These are phyloP conservation scores for Coemansia sp. DNA, from an alignment of 192 early-diverging fungal genomes.

Conservation along the genomic window DNA sequence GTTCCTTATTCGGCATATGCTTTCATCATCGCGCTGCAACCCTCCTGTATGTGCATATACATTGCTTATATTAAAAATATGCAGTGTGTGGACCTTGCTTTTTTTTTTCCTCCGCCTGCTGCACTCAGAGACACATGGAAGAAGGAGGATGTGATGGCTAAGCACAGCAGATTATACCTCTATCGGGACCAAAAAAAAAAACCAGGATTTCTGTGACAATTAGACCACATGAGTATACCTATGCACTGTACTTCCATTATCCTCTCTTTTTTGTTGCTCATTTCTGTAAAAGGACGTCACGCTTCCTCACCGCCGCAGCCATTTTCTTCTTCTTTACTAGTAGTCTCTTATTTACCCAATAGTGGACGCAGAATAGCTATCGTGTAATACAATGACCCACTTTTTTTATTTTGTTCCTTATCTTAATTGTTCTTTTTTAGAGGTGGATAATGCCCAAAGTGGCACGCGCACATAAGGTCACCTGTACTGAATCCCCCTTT, in stretches of 20 bases:
- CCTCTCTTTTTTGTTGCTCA: background rate
- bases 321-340: background rate
- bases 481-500: background rate
- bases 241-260: background rate
- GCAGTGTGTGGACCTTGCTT: background rate
- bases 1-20: background rate
- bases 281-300: background rate
- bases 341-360: conserved; percentile 1
- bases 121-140: background rate
- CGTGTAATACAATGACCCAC: conserved; percentile 6
- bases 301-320: background rate
- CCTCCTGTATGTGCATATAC: background rate
- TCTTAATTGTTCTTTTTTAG: background rate
- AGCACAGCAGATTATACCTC: background rate
- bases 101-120: background rate
- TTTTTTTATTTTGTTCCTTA: background rate
- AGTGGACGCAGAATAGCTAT: conserved; percentile 3
- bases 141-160: too few species aligned
- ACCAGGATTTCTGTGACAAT: background rate
- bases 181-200: background rate
- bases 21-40: conserved; percentile 6
- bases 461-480: conserved; percentile 1
- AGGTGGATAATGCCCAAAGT: background rate
- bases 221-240: conserved; percentile 5
- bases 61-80: conserved; percentile 1